Evolutionary conservation across 306 rosid species (phyloP), one percentile per base, ranked within the genome.

Genomic region (Datisca glomerata): DNA sequence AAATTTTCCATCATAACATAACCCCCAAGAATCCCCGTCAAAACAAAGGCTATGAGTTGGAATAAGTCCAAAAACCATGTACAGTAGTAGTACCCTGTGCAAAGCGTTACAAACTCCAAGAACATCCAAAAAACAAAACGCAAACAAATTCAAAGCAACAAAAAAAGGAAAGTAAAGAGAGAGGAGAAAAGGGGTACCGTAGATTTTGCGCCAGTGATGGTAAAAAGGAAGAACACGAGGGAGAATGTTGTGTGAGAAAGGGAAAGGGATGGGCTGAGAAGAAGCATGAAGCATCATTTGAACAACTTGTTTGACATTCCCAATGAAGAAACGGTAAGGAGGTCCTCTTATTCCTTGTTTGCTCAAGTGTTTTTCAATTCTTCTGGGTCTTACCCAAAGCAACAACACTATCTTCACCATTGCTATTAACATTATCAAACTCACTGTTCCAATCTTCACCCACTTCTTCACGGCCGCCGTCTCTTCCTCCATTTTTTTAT

Each of bases 251-350:
- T 91, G 99, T 21, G 96, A 80, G 68, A 53, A 52, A 47, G 55
- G 22, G 68, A 53, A 52, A 50, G 92, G 92, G 79, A 80, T 67
- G 47, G 96, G 79, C 16, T 85, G 84, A 41, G 99, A 78, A 8
- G 99, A 91, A 38, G 96, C 99, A 40, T 71, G 69, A 22, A 85
- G 50, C 96, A 85, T 85, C 99, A 91, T 91, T 1, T 53, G 69
- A 12, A 75, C 94, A 13, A 91, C 69, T 49, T 91, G 82, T 24
- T 57, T 85, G 8, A 85, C 81, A 50, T 91, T 91, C 41, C 99
- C 99, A 43, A 85, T 85, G 99, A 91, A 81, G 85, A 91, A 91
- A 32, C 76, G 91, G 53, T 91, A 91, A n/a, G 96, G 96, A 17
- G 99, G 99, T 1, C 99, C 99, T 75, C 85, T 69, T 43, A 91